A percentile compares a stretch with the other conserved stretches of the same genome.
phyloP scores from a whole-genome alignment of 2,329 filamentous ascomycete genomes.

The Trichophyton simii region DNA sequence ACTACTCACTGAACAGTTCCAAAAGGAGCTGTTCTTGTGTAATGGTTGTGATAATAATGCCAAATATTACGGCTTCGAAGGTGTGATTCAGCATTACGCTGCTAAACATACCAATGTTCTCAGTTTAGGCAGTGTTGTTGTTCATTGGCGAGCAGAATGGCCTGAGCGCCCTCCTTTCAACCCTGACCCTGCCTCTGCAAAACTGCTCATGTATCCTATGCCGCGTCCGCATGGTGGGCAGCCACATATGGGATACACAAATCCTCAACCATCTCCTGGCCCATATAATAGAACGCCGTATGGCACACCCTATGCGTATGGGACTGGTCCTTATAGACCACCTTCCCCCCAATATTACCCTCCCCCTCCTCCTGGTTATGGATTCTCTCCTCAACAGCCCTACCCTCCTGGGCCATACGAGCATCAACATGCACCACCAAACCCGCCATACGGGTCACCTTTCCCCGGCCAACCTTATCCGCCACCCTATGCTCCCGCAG shows the following conservation, averaged over 20 bases:
- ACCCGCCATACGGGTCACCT: slow-evolving; percentile 15
- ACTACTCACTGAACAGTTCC: slow-evolving; percentile 50
- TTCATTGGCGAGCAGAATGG: slow-evolving; percentile 73
- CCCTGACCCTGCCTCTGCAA: slow-evolving; percentile 42
- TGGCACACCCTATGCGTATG: slow-evolving; percentile 22
- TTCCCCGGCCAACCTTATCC: slow-evolving; percentile 16
- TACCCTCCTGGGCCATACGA: slow-evolving; percentile 15
- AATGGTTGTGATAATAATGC: slow-evolving; percentile 51
- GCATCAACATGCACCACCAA: slow-evolving; percentile 12
- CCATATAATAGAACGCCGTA: slow-evolving; percentile 23
- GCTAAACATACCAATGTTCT: slow-evolving; percentile 65
- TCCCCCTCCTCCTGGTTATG: slow-evolving; percentile 14
- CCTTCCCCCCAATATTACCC: slow-evolving; percentile 21
- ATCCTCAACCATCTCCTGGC: slow-evolving; percentile 15
- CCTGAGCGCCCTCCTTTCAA: slow-evolving; percentile 62
- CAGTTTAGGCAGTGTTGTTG: slow-evolving; percentile 58
- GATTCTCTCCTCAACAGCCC: slow-evolving; percentile 15
- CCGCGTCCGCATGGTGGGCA: slow-evolving; percentile 17
- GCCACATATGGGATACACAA: slow-evolving; percentile 11
- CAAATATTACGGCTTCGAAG: slow-evolving; percentile 64
- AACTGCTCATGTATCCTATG: slow-evolving; percentile 27
- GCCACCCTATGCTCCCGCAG: slow-evolving; percentile 14
- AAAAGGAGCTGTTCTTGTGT: slow-evolving; percentile 66
- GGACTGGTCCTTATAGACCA: slow-evolving; percentile 20
- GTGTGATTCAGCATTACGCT: slow-evolving; percentile 69